These are phyloP conservation scores for Botrytis fragariae DNA, from an alignment of 2,329 filamentous ascomycete genomes.

Conservation along the genomic window DNA sequence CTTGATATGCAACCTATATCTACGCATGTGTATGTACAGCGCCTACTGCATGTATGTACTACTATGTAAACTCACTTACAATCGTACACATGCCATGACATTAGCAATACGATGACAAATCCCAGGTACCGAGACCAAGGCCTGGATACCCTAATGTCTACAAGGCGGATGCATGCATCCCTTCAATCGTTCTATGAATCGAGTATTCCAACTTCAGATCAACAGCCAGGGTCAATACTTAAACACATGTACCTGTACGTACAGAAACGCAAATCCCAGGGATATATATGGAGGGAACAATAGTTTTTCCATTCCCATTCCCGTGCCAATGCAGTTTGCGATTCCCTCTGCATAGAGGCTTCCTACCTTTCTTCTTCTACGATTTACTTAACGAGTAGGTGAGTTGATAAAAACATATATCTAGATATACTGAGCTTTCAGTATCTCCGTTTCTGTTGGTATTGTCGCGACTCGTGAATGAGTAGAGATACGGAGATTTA, in stretches of 20 bases:
- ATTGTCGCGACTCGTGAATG: not conserved
- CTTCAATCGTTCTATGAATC: not conserved
- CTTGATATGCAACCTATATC: not conserved
- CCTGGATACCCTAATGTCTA: not conserved
- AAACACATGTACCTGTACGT: not conserved
- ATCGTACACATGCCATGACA: not conserved
- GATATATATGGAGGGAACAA: not conserved
- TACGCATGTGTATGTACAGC: not conserved
- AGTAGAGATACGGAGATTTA: not conserved
- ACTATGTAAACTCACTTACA: not conserved
- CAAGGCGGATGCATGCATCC: not conserved
- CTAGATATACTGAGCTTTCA: not conserved
- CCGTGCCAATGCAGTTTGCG: not conserved
- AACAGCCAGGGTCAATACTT: not conserved
- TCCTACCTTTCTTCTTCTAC: not conserved
- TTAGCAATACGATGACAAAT: not conserved
- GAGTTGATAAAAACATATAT: not conserved
- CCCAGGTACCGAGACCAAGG: not conserved
- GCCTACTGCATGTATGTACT: not conserved
- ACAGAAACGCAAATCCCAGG: not conserved
- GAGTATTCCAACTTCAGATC: not conserved
- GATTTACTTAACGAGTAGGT: not conserved
- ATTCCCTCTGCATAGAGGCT: not conserved
- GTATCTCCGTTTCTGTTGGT: not conserved
- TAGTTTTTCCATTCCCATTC: not conserved